Base-by-base conservation (phyloP, 2,329 filamentous ascomycete species). In the Ascochyta clinopodiicola region DNA sequence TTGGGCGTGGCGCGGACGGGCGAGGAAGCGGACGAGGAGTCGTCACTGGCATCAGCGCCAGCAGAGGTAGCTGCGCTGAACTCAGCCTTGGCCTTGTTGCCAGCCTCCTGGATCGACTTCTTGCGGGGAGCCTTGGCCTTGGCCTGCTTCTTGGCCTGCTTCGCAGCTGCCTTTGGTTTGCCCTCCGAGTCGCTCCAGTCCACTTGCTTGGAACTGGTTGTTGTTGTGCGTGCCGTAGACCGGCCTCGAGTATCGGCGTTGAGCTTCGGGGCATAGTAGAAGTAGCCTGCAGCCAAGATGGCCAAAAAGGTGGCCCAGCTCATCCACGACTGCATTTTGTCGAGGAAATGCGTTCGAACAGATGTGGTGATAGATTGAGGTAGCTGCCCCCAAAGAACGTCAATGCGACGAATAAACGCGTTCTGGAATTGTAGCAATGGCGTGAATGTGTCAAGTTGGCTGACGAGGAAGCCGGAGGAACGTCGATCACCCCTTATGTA, bases 21-120 rank as follows among this genome's bases (percentile, higher is more conserved):
- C 10, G 91, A 93, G 5, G 40, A 25, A 39, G 81, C 81, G 54
- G 83, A 81, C 7, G 89, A 82, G 3, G 92, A 92, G 67, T 88
- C 80, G 68, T 96, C 91, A 68, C 96, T 90, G 67, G 95, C 91
- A 13, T 88, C 90, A 71, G 94, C 91, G 27, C 82, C 88, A 47
- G 86, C 90, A 4, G 90, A 93, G 0, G 90, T 90, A 6, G 67
- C 68, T 8, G 61, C 60, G 12, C 70, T 67, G 37, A 75, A 60
- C 25, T 62, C 59, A 36, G 71, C 64, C 50, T 70, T 70, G 19
- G 60, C 64, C 64, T 76, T 77, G 47, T 68, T 66, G 31, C 60
- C 68, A 27, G 58, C 63, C 37, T 70, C 64, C 68, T 74, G 72
- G 51, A 67, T 69, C 12, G 69, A 69, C 63, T 74, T 74, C 62